Percentiles rank a stretch among this genome's conserved stretches.
These are phyloP conservation scores for Gentiana straminea DNA, from an alignment of 257 asterid genomes.

Conservation along the genomic window DNA sequence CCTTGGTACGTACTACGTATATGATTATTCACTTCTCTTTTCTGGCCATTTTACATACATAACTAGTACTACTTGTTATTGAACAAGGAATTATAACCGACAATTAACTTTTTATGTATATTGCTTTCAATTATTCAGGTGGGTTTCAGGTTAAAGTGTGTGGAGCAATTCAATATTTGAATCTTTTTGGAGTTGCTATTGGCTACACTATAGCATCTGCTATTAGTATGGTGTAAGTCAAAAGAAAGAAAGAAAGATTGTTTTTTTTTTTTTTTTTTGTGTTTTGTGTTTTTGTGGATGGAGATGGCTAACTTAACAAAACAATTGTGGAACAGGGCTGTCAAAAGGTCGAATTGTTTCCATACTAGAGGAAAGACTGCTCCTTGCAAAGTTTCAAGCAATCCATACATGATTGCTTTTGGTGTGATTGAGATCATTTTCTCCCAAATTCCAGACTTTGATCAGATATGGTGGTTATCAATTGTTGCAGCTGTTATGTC, in stretches of 20 bases:
- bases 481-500: slow-evolving; percentile 50
- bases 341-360: slow-evolving; percentile 35
- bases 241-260: neutral
- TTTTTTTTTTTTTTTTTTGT: neutral
- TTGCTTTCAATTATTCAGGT: slow-evolving; percentile 27
- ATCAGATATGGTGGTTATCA: slow-evolving; percentile 49
- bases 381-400: slow-evolving; percentile 35
- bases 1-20: slow-evolving; percentile 19
- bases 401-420: slow-evolving; percentile 41
- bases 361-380: slow-evolving; percentile 27
- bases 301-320: slow-evolving; percentile 1
- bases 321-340: slow-evolving; percentile 26
- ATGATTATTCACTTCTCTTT: too few species aligned
- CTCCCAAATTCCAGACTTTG: slow-evolving; percentile 47
- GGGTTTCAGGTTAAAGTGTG: slow-evolving; percentile 79
- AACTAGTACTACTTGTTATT: neutral
- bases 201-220: slow-evolving; percentile 80
- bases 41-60: neutral
- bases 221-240: slow-evolving; percentile 43
- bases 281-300: too few species aligned
- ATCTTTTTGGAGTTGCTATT: slow-evolving; percentile 85
- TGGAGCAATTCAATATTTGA: slow-evolving; percentile 77
- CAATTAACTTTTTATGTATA: neutral
- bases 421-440: slow-evolving; percentile 32
- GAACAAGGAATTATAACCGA: neutral